Conservation (phyloP, 2,329 filamentous ascomycete species). For the Diplocarpon rosae region DNA sequence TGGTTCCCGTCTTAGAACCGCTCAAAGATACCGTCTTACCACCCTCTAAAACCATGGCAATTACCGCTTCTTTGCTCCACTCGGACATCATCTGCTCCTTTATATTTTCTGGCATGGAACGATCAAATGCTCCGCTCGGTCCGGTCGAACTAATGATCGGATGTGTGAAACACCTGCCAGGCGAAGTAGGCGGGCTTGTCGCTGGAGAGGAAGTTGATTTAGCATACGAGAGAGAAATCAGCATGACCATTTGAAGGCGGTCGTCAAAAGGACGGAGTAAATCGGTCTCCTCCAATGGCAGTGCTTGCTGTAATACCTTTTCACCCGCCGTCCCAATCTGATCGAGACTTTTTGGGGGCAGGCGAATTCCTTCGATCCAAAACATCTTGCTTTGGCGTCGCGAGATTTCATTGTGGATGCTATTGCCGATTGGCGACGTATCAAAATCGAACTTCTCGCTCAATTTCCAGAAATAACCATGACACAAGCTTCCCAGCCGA, state of each 20-base stretch:
- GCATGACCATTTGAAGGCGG: constrained; percentile 58
- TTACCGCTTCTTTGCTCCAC: constrained; percentile 68
- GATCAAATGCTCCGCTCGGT: constrained; percentile 32
- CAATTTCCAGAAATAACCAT: constrained; percentile 79
- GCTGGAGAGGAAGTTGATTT: constrained; percentile 51
- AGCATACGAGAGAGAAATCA: constrained; percentile 62
- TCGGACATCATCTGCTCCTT: constrained; percentile 66
- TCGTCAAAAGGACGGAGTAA: constrained; percentile 67
- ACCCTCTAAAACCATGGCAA: constrained; percentile 56
- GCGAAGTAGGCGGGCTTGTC: constrained; percentile 58
- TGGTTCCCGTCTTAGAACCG: constrained; percentile 60
- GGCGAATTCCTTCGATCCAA: constrained; percentile 65
- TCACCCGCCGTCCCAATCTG: constrained; percentile 45
- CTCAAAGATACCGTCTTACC: constrained; percentile 64
- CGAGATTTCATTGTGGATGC: constrained; percentile 65
- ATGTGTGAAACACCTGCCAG: constrained; percentile 50
- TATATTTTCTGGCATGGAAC: constrained; percentile 54
- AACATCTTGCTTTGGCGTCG: constrained; percentile 62
- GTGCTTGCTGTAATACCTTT: constrained; percentile 33
- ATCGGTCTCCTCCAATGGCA: constrained; percentile 42
- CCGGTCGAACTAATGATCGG: constrained; percentile 45
- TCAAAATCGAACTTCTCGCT: constrained; percentile 71
- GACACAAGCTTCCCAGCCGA: constrained; percentile 70
- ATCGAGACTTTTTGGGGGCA: constrained; percentile 57
- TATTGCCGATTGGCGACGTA: constrained; percentile 53